These are phyloP conservation scores for Penicillium sp. DNA, from an alignment of 2,329 filamentous ascomycete genomes.

Conservation along the genomic window DNA sequence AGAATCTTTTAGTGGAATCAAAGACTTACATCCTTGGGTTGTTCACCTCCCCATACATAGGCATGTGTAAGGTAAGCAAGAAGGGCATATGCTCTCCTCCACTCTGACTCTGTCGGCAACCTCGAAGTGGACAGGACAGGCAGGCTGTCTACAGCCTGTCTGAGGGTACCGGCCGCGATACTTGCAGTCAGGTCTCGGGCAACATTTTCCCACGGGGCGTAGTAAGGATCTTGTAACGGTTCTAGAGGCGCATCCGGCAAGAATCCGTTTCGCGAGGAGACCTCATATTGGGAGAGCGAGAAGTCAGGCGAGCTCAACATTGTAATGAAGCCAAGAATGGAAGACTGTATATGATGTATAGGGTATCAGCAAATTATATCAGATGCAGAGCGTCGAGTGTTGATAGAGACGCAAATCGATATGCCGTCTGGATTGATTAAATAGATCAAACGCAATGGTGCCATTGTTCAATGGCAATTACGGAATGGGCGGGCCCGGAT, in stretches of 20 bases:
- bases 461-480: neutral
- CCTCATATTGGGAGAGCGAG: constrained; percentile 71
- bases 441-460: constrained; percentile 3
- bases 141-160: constrained; percentile 74
- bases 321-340: neutral
- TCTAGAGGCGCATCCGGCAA: constrained; percentile 76
- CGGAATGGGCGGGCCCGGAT: constrained; percentile 13
- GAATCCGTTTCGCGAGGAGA: constrained; percentile 69
- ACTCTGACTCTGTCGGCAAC: constrained; percentile 80
- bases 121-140: constrained; percentile 78
- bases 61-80: constrained; percentile 77
- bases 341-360: neutral
- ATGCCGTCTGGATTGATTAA: neutral
- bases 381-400: neutral
- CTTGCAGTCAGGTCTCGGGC: constrained; percentile 77
- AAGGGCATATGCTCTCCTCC: constrained; percentile 80
- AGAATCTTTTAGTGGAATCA: neutral
- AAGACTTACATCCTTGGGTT: constrained; percentile 65
- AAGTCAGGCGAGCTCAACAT: constrained; percentile 35
- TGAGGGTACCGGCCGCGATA: constrained; percentile 75
- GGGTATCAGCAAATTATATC: neutral
- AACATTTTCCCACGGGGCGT: constrained; percentile 86
- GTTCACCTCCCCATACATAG: constrained; percentile 82
- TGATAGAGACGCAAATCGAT: neutral
- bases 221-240: constrained; percentile 79